A percentile compares a stretch with the other conserved stretches of the same genome.
These are phyloP conservation scores for Zopfia rhizophila DNA, from an alignment of 2,329 filamentous ascomycete genomes.

Conservation along the genomic window DNA sequence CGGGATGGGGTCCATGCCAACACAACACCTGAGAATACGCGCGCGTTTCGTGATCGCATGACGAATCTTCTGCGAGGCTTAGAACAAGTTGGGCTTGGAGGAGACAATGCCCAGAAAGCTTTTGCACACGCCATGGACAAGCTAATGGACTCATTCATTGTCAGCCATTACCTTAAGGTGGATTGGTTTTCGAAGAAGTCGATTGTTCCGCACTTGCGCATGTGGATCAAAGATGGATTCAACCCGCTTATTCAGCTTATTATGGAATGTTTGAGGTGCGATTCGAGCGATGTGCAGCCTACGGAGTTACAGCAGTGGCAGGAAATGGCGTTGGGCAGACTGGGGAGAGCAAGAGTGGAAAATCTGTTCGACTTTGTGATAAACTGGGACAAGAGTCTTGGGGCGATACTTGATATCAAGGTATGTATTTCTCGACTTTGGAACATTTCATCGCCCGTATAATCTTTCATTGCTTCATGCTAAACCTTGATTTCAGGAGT, in stretches of 20 bases:
- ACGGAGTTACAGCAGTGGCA: constrained; percentile 73
- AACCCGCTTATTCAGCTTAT: constrained; percentile 72
- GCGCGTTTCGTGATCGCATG: constrained; percentile 61
- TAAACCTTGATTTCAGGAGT: constrained; percentile 64
- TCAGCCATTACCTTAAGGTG: constrained; percentile 68
- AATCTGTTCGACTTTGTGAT: constrained; percentile 84
- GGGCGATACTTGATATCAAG: constrained; percentile 78
- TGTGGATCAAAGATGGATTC: constrained; percentile 76
- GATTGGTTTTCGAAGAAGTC: constrained; percentile 67
- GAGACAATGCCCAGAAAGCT: constrained; percentile 74
- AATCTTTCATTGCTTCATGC: too few species aligned
- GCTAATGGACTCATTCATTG: constrained; percentile 72
- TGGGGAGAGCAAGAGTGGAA: constrained; percentile 74
- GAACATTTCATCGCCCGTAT: too few species aligned
- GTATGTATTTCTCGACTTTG: constrained; percentile 26
- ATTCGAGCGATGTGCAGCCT: constrained; percentile 37
- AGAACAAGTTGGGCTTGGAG: constrained; percentile 72
- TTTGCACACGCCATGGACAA: constrained; percentile 77
- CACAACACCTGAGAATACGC: constrained; percentile 28
- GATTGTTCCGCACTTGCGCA: constrained; percentile 68
- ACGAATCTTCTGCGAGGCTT: constrained; percentile 68
- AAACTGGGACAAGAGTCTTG: constrained; percentile 76
- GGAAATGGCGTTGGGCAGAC: constrained; percentile 73
- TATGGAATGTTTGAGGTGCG: constrained; percentile 54
- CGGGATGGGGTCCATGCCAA: constrained; percentile 35